Percentiles rank a stretch among this genome's conserved stretches.
Evolutionary conservation across 345 rosid genomes (phyloP).

Genomic region (Adansonia digitata): DNA sequence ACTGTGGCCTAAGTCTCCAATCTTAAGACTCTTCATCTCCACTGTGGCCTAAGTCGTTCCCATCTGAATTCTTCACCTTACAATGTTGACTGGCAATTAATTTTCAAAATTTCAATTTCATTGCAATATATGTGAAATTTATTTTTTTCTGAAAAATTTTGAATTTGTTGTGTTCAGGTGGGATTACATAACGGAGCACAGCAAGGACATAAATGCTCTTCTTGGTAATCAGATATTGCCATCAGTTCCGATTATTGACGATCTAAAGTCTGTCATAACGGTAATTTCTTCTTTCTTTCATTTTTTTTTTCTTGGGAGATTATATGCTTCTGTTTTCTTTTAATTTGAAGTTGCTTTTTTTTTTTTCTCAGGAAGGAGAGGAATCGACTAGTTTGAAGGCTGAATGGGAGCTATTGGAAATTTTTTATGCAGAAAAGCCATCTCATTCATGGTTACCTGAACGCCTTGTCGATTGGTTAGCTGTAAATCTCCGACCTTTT

Average conservation of each 20-base stretch:
- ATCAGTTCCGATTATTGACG: slow-evolving; percentile 46
- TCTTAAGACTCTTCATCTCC: slow-evolving; percentile 64
- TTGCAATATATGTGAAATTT: not conserved
- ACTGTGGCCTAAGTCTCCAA: slow-evolving; percentile 60
- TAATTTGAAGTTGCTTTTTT: not conserved
- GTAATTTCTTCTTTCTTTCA: slow-evolving; percentile 28
- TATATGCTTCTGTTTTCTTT: not conserved
- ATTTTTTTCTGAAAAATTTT: not conserved
- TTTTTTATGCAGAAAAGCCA: slow-evolving; percentile 69
- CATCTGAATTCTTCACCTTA: slow-evolving; percentile 50
- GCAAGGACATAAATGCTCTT: slow-evolving; percentile 66
- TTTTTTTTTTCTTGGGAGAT: not conserved
- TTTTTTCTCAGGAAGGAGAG: slow-evolving; percentile 38
- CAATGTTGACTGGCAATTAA: slow-evolving; percentile 59
- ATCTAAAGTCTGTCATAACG: slow-evolving; percentile 48
- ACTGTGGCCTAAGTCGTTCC: too few relatives aligned
- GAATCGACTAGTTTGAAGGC: slow-evolving; percentile 72
- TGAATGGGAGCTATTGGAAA: slow-evolving; percentile 96
- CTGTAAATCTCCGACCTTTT: slow-evolving; percentile 55
- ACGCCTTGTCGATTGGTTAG: slow-evolving; percentile 82
- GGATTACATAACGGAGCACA: slow-evolving; percentile 86
- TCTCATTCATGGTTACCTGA: slow-evolving; percentile 83
- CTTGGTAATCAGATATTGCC: slow-evolving; percentile 44
- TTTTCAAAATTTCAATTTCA: not conserved
- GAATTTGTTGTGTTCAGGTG: slow-evolving; percentile 44